phyloP scores from a whole-genome alignment of 2,329 filamentous ascomycete species.

The Aspergillus spinulosporus region DNA sequence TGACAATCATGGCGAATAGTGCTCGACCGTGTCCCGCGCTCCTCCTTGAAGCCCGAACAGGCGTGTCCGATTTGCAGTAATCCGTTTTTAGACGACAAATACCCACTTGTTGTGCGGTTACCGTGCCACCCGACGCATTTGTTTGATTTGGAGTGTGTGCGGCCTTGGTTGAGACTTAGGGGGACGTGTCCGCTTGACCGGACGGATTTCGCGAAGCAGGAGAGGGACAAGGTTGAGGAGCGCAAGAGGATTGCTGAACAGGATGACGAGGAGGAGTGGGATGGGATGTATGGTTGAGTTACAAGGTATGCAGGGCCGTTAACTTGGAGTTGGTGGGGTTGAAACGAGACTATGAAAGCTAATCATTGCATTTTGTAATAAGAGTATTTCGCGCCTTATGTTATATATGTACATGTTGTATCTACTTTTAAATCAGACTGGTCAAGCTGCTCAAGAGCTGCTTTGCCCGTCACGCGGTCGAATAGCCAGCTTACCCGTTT shows the following conservation, averaged over 20 bases:
- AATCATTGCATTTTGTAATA: not conserved
- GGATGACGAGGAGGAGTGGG: slow-evolving; percentile 51
- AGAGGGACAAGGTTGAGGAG: slow-evolving; percentile 53
- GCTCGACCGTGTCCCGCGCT: slow-evolving; percentile 60
- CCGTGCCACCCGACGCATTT: slow-evolving; percentile 63
- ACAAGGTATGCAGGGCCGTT: not conserved
- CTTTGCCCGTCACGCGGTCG: slow-evolving; percentile 33
- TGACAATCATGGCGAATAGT: slow-evolving; percentile 32
- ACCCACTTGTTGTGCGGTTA: slow-evolving; percentile 64
- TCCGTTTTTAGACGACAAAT: slow-evolving; percentile 61
- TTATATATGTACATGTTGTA: slow-evolving; percentile 1
- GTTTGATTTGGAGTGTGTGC: slow-evolving; percentile 66
- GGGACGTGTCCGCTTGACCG: slow-evolving; percentile 65
- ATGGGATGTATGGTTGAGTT: slow-evolving; percentile 48
- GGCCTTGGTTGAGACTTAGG: slow-evolving; percentile 64
- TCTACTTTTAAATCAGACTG: not conserved
- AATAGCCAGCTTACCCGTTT: slow-evolving; percentile 45
- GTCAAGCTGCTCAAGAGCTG: not conserved
- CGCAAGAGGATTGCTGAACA: slow-evolving; percentile 43
- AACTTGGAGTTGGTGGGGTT: not conserved
- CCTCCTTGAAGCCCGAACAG: slow-evolving; percentile 53
- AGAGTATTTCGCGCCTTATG: not conserved
- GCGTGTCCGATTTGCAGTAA: slow-evolving; percentile 63
- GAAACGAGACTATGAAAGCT: not conserved
- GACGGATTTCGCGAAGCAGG: slow-evolving; percentile 58